Evolutionary conservation across 1,139 yeast genomes (phyloP).

Genomic region (Diutina mesorugosa): DNA sequence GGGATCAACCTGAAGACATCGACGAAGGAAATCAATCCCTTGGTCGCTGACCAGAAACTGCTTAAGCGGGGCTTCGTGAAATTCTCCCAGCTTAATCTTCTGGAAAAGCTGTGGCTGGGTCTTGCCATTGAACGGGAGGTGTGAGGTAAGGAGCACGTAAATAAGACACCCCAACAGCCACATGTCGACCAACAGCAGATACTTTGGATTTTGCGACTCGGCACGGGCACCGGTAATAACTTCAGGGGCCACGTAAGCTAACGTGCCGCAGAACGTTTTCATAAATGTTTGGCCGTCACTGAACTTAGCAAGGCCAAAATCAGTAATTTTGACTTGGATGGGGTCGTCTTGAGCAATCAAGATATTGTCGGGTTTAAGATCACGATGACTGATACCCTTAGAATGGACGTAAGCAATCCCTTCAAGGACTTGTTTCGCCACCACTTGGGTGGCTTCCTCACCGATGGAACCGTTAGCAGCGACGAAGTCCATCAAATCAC

Average conservation of each 20-base stretch:
- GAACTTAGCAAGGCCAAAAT: conserved; percentile 81
- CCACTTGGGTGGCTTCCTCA: conserved; percentile 80
- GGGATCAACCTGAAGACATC: conserved; percentile 67
- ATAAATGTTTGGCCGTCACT: conserved; percentile 66
- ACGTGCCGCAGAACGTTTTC: conserved; percentile 84
- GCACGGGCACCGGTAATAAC: conserved; percentile 58
- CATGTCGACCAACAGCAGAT: conserved; percentile 83
- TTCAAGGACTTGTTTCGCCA: conserved; percentile 68
- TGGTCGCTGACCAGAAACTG: conserved; percentile 51
- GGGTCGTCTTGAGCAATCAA: conserved; percentile 87
- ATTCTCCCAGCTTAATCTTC: conserved; percentile 66
- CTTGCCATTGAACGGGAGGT: conserved; percentile 84
- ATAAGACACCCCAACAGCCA: conserved; percentile 87
- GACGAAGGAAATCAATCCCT: conserved; percentile 57
- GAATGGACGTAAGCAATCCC: conserved; percentile 84
- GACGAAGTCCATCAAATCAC: conserved; percentile 95
- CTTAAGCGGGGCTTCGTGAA: conserved; percentile 65
- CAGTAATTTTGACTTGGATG: conserved; percentile 79
- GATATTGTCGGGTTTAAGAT: conserved; percentile 86
- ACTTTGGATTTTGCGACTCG: conserved; percentile 25
- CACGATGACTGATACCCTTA: conserved; percentile 86
- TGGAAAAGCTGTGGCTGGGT: conserved; percentile 78
- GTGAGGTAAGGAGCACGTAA: conserved; percentile 82
- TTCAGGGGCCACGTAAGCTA: conserved; percentile 92
- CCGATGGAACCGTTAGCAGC: conserved; percentile 86